phyloP scores from a whole-genome alignment of 176 grass and related monocot species.

The Rhynchospora tenuis region DNA sequence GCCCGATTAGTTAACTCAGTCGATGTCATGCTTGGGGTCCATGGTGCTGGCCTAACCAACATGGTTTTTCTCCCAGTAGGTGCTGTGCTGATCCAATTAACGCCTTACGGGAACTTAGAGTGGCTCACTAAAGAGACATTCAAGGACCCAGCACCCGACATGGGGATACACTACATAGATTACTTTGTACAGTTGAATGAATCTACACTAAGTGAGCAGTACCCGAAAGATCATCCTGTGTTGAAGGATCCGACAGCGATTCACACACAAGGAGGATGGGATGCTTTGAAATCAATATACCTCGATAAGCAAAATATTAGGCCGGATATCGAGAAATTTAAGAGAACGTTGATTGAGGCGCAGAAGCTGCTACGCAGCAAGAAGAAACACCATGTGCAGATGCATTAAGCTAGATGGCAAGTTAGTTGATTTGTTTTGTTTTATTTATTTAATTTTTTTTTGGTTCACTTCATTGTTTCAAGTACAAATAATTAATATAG shows the following conservation, averaged over 20 bases:
- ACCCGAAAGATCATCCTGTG: constrained; percentile 73
- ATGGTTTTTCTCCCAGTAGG: constrained; percentile 86
- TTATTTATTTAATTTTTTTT: constrained; percentile 20
- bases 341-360: constrained; percentile 38
- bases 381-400: neutral
- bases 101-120: constrained; percentile 67
- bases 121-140: constrained; percentile 82
- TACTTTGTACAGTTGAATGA: constrained; percentile 74
- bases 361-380: constrained; percentile 35
- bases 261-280: constrained; percentile 74
- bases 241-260: constrained; percentile 61
- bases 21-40: constrained; percentile 83
- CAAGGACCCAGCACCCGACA: constrained; percentile 56
- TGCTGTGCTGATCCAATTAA: constrained; percentile 74
- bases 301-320: constrained; percentile 88
- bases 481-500: constrained; percentile 3
- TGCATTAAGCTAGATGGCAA: constrained; percentile 5
- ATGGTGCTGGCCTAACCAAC: constrained; percentile 80
- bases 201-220: constrained; percentile 75
- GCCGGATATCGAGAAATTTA: constrained; percentile 56
- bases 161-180: constrained; percentile 88
- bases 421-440: constrained; percentile 51
- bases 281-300: constrained; percentile 67
- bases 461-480: constrained; percentile 23
- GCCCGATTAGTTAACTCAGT: constrained; percentile 64